These are phyloP conservation scores for Basidioascus undulatus DNA, from an alignment of 768 basidiomycete species.

Conservation along the genomic window DNA sequence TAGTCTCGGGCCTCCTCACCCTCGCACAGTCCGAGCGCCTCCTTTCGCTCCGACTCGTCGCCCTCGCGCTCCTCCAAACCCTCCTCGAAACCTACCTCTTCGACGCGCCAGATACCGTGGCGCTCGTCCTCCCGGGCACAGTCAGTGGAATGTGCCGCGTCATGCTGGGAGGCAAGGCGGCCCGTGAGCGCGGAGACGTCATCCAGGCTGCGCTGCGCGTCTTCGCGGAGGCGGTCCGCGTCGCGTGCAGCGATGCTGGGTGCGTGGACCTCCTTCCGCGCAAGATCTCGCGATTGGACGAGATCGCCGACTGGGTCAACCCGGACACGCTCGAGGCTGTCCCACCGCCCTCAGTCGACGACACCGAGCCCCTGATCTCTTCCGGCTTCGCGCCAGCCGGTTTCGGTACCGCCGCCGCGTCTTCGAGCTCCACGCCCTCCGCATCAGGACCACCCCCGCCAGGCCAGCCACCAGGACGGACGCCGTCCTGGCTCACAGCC, in stretches of 20 bases:
- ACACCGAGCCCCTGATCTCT: background rate
- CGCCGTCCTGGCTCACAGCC: conserved; percentile 51
- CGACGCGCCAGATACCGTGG: conserved; percentile 23
- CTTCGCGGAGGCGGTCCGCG: background rate
- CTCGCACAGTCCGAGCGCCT: conserved; percentile 32
- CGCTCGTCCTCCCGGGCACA: conserved; percentile 48
- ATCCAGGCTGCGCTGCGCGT: conserved; percentile 1
- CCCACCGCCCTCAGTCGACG: conserved; percentile 3
- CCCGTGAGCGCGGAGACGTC: conserved; percentile 5
- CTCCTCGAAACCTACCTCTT: conserved; percentile 27
- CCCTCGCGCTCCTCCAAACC: conserved; percentile 32
- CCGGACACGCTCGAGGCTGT: conserved; percentile 7
- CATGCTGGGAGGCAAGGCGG: conserved; percentile 27
- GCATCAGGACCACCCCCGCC: background rate
- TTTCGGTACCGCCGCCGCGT: background rate
- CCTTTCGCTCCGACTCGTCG: conserved; percentile 32
- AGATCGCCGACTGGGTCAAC: conserved; percentile 39
- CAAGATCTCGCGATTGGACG: conserved; percentile 38
- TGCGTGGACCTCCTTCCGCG: conserved; percentile 6
- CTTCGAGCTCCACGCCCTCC: background rate
- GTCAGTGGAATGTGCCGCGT: conserved; percentile 53
- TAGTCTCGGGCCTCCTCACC: conserved; percentile 44
- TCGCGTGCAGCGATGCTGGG: background rate
- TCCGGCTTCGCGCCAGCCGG: too few species aligned
- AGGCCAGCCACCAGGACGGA: conserved; percentile 20